phyloP scores from a whole-genome alignment of 225 moss, liverwort and hornwort genomes.

The Antitrichia curtipendula region DNA sequence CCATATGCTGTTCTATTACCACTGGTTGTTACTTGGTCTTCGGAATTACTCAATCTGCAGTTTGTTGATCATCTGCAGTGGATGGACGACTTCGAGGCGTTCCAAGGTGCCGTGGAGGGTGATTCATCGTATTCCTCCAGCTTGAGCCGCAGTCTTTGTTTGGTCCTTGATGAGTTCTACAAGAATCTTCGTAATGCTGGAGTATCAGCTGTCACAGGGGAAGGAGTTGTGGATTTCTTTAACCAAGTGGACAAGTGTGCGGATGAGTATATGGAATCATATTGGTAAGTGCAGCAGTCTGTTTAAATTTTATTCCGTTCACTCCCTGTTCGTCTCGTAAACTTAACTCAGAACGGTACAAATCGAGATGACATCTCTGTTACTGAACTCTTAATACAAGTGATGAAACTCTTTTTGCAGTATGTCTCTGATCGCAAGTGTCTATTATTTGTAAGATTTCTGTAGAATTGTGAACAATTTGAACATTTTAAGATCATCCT shows the following conservation, averaged over 20 bases:
- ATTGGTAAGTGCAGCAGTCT: constrained; percentile 29
- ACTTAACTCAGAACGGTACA: neutral
- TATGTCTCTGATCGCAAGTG: neutral
- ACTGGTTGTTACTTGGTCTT: neutral
- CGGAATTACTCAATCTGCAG: neutral
- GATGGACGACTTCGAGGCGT: constrained; percentile 94
- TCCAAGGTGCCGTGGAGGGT: constrained; percentile 80
- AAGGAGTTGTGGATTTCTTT: constrained; percentile 61
- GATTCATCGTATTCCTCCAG: constrained; percentile 84
- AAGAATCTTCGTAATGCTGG: constrained; percentile 76
- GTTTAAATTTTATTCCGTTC: neutral
- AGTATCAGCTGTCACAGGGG: constrained; percentile 81
- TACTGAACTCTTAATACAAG: neutral
- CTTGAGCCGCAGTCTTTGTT: constrained; percentile 85
- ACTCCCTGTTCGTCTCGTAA: neutral
- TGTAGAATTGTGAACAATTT: neutral
- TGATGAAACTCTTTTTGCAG: neutral
- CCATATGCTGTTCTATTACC: neutral
- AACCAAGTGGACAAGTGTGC: constrained; percentile 47
- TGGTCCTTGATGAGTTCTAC: constrained; percentile 93
- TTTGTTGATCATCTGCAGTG: constrained; percentile 39
- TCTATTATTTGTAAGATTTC: neutral
- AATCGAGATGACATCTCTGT: neutral
- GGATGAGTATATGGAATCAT: constrained; percentile 68
- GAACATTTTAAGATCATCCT: neutral